Evolutionary conservation across 2,329 filamentous ascomycete genomes (phyloP).

Genomic region (Coniochaeta hoffmannii): DNA sequence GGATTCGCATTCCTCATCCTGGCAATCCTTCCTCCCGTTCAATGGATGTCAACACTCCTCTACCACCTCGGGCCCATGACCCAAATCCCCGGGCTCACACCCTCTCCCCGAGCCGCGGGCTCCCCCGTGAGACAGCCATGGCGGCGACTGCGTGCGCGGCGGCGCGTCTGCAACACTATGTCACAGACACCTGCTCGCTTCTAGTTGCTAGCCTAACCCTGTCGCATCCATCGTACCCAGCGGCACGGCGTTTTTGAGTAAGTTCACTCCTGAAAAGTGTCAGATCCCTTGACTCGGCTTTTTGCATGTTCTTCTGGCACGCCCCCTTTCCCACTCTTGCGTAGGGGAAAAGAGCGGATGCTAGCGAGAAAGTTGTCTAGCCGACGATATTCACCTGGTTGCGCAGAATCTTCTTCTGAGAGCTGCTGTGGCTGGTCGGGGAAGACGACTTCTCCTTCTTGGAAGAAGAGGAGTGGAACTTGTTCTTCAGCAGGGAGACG

Average conservation of each 20-base stretch:
- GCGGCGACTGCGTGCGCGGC: neutral
- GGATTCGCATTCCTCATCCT: no score
- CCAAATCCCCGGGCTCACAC: neutral
- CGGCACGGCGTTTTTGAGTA: neutral
- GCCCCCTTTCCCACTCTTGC: neutral
- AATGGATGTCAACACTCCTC: neutral
- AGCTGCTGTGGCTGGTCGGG: constrained; percentile 2
- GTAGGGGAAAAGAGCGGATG: neutral
- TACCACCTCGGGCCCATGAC: neutral
- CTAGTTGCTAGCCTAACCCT: neutral
- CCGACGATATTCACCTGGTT: constrained; percentile 6
- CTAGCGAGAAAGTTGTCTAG: neutral
- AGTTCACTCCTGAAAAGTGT: neutral
- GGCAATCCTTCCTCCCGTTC: neutral
- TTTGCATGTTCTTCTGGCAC: neutral
- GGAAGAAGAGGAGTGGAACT: constrained; percentile 7
- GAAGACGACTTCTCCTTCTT: no score
- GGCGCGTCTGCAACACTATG: neutral
- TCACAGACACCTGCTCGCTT: neutral
- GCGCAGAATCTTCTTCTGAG: constrained; percentile 6
- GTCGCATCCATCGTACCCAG: neutral
- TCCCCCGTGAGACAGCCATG: neutral
- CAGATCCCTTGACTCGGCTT: neutral
- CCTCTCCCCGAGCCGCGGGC: neutral
- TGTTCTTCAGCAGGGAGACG: constrained; percentile 14